Base-by-base conservation (phyloP, 2,329 filamentous ascomycete species). In the Nemania sp. region DNA sequence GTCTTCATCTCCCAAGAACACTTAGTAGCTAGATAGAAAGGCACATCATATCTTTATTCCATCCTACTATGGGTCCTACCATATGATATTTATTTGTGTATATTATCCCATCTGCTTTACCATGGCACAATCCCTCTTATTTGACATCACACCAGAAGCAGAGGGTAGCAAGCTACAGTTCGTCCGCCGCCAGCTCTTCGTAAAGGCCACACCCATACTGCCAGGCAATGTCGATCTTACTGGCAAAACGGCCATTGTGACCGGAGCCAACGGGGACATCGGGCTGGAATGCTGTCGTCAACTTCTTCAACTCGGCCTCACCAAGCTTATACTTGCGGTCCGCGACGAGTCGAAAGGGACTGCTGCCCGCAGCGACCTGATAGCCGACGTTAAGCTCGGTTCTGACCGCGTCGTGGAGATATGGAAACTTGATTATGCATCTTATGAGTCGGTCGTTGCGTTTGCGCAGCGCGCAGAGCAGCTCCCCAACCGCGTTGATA, bases 271-370 rank as follows among this genome's bases (percentile, higher is more conserved):
- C 44, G 61, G 53, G 2, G 70, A 70, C 5, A 45, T 73, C 1
- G 70, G 70, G 3, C 52, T 70, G 2, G 70, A 72, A 59, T 61
- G 66, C 12, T 66, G 64, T 5, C 60, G 64, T 3, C 67, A 73
- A 44, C 64, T 70, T 17, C 64, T 67, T 26, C 45, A 50, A 5
- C 65, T 72, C 0, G 63, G 64, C 1, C 62, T 68, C 7, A 43
- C 59, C 5, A 66, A 64, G 30, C 54, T 74, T 30, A 70, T 73
- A 28, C 56, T 74, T n/a, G 70, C 64, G 8, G 66, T 70, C 2
- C 68, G 70, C 5, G 61, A 63, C 9, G 37, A 67, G 4, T 28
- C 52, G 1, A 69, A 70, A 49, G 72, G 70, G 11, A 30, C 45
- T 14, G 6, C 5, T 3, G 59, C 53, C 15, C 30, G 44, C n/a